These are phyloP conservation scores for Candida morakotiae DNA, from an alignment of 805 yeast genomes.

Conservation along the genomic window DNA sequence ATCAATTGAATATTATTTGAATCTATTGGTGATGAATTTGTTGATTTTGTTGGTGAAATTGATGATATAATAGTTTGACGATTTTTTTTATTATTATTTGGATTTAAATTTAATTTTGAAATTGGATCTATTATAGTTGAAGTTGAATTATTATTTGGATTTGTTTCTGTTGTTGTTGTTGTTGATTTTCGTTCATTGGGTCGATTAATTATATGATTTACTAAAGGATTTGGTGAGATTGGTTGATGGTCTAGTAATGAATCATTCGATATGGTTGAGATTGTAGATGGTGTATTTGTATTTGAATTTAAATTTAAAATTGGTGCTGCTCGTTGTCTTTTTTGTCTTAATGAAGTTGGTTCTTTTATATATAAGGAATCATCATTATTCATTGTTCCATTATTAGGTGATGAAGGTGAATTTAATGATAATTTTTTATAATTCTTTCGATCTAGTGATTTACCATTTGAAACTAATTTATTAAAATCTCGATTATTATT, in stretches of 20 bases:
- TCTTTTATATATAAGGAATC: slow-evolving; percentile 9
- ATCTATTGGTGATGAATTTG: slow-evolving; percentile 17
- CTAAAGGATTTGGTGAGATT: slow-evolving; percentile 1
- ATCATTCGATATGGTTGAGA: not conserved
- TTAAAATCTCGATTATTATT: slow-evolving; percentile 11
- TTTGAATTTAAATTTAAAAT: slow-evolving; percentile 14
- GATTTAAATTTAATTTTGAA: slow-evolving; percentile 19
- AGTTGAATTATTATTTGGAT: slow-evolving; percentile 18
- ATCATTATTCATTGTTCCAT: slow-evolving; percentile 1
- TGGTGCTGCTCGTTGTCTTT: slow-evolving; percentile 30
- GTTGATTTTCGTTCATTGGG: slow-evolving; percentile 13
- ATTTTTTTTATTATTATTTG: slow-evolving; percentile 12
- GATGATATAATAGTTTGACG: slow-evolving; percentile 41
- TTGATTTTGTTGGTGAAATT: slow-evolving; percentile 37
- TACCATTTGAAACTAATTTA: slow-evolving; percentile 26
- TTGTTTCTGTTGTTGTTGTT: slow-evolving; percentile 18
- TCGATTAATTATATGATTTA: slow-evolving; percentile 6
- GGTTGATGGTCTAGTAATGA: slow-evolving; percentile 3
- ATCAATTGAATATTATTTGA: slow-evolving; percentile 5
- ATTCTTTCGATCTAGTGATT: slow-evolving; percentile 37
- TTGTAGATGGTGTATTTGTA: slow-evolving; percentile 4
- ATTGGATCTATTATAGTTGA: slow-evolving; percentile 21
- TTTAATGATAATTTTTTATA: slow-evolving; percentile 31
- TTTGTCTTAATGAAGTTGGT: slow-evolving; percentile 14
- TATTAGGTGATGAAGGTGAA: not conserved